These are phyloP conservation scores for Tubosaeta sp. DNA, from an alignment of 768 basidiomycete genomes.

Conservation along the genomic window DNA sequence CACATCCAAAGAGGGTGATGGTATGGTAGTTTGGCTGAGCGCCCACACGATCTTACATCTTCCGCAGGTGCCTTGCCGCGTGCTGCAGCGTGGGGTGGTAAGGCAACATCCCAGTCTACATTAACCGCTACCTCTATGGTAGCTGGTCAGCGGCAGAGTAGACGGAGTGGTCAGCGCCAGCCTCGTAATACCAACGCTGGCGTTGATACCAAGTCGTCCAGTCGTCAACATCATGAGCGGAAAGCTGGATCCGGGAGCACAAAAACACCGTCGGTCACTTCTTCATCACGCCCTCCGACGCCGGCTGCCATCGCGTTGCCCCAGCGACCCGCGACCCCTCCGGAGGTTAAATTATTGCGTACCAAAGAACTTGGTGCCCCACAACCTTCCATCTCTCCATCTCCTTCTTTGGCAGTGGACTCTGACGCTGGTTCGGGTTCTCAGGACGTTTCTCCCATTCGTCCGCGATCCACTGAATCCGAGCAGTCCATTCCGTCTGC, in stretches of 20 bases:
- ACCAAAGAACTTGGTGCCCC: constrained; percentile 41
- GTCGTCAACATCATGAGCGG: constrained; percentile 40
- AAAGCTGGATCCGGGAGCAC: constrained; percentile 36
- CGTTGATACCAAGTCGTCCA: constrained; percentile 32
- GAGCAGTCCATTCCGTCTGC: constrained; percentile 33
- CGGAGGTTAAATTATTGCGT: constrained; percentile 37
- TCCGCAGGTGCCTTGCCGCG: constrained; percentile 54
- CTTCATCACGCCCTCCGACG: constrained; percentile 56
- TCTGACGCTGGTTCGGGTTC: constrained; percentile 45
- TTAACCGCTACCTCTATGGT: constrained; percentile 15
- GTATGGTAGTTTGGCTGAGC: constrained; percentile 24
- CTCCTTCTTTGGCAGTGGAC: constrained; percentile 46
- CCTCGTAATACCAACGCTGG: constrained; percentile 37
- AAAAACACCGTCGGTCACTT: constrained; percentile 45
- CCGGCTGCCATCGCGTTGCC: constrained; percentile 39
- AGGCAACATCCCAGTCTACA: constrained; percentile 26
- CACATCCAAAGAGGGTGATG: constrained; percentile 56
- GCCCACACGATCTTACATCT: constrained; percentile 4
- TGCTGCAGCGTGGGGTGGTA: constrained; percentile 60
- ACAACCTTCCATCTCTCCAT: constrained; percentile 36
- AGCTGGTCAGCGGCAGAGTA: constrained; percentile 35
- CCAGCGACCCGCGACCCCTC: constrained; percentile 43
- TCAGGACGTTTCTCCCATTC: constrained; percentile 40
- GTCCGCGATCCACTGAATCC: constrained; percentile 40
- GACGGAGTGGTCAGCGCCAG: constrained; percentile 48